Conservation (phyloP, 2,329 filamentous ascomycete genomes). For the Microsporum canis region DNA sequence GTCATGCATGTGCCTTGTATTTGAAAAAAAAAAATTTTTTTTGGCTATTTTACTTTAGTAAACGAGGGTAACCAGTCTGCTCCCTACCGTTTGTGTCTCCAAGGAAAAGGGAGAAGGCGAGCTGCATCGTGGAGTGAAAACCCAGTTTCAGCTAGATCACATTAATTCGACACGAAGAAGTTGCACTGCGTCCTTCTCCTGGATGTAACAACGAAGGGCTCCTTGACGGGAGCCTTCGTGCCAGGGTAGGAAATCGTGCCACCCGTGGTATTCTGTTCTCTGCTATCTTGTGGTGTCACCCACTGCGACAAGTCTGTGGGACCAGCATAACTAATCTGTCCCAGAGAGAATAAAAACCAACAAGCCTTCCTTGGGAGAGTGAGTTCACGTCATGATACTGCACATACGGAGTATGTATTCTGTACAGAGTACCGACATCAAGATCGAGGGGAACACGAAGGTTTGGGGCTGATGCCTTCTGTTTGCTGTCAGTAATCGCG, state of each 20-base stretch:
- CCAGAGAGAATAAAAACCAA: not conserved
- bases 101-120: not conserved
- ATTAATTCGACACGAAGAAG: not conserved
- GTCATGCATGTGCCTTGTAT: not conserved
- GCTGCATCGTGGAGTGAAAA: not conserved
- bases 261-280: not conserved
- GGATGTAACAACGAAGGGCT: not conserved
- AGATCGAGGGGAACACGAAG: not conserved
- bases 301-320: not conserved
- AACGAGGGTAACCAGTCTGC: not conserved
- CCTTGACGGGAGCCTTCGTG: not conserved
- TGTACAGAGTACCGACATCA: not conserved
- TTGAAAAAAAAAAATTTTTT: not conserved
- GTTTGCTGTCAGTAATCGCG: not conserved
- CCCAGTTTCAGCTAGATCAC: constrained; percentile 4
- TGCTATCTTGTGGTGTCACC: constrained; percentile 1
- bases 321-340: not conserved
- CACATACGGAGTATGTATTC: not conserved
- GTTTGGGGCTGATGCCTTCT: not conserved
- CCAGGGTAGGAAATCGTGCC: not conserved
- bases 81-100: not conserved
- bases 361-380: not conserved
- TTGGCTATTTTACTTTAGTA: not conserved
- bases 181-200: not conserved
- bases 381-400: not conserved